Base-by-base conservation (phyloP, 805 yeast species). In the Metschnikowia anglica region DNA sequence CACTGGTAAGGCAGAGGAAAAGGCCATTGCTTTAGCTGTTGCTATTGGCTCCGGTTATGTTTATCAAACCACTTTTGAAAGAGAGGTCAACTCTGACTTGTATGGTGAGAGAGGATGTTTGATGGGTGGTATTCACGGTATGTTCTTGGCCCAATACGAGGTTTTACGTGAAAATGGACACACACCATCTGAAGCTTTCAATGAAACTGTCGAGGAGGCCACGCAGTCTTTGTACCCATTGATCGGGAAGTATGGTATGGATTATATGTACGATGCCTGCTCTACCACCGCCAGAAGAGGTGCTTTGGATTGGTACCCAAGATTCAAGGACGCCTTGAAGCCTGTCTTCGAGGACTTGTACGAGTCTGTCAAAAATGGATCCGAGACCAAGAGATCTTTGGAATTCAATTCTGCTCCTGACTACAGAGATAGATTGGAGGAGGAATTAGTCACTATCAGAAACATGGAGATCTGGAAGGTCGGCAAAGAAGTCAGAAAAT, bases 111-210 rank as follows among this genome's bases (percentile, higher is more conserved):
- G 99, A 81, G 99, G 99, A 70, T 93, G 98, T 79, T 80, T 93
- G 61, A 93, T 91, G 99, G 99, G 98, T 72, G 98, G 98, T 83
- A 91, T 93, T 80, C 99, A 93, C 81, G 99, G 99, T 83, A 93
- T 93, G 98, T 93, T 93, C 93, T 83, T 93, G 66, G 99, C 99
- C 61, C 99, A 93, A 80, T 93, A 93, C 82, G 99, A 93, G 77
- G 99, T 93, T 52, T 84, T 93, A 72, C 90, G 99, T 80, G 98
- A 91, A 80, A 89, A 95, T 70, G 99, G 99, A 57, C 99, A 93
- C 84, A 80, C 97, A 56, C 99, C 99, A 78, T 88, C 97, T 49
- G 99, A 93, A 81, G 98, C 99, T 62, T 93, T 93, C 90, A 93
- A 93, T 77, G 99, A 93, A 81, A 93, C 99, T 60, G 99, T 93